Evolutionary conservation across 805 yeast genomes (phyloP).

Genomic region (Nakazawaea molendinolei): DNA sequence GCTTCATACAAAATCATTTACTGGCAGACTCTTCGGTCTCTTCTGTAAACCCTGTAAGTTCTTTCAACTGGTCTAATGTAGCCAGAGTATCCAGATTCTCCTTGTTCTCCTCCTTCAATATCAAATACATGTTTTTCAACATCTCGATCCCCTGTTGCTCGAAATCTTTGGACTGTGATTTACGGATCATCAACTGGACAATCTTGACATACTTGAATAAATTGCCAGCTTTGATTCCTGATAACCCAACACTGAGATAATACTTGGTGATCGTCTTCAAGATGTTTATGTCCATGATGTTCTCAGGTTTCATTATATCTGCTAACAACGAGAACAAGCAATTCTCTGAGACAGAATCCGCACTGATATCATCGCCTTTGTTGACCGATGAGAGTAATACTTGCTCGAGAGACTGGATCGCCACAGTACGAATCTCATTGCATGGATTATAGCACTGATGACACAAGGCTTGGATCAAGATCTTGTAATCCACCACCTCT

Average conservation of each 20-base stretch:
- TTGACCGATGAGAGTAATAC: constrained; percentile 37
- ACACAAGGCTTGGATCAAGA: constrained; percentile 75
- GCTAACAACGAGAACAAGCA: constrained; percentile 71
- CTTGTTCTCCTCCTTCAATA: constrained; percentile 17
- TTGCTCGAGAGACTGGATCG: constrained; percentile 54
- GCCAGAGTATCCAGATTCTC: constrained; percentile 18
- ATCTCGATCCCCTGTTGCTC: constrained; percentile 27
- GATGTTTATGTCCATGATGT: constrained; percentile 18
- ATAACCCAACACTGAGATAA: constrained; percentile 10
- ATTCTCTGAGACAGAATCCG: constrained; percentile 57
- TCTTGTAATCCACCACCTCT: constrained; percentile 33
- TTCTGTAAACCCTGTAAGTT: constrained; percentile 4
- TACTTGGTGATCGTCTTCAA: constrained; percentile 18
- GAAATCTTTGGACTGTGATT: constrained; percentile 15
- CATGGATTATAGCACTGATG: constrained; percentile 90
- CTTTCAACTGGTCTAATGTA: constrained; percentile 12
- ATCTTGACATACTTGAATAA: constrained; percentile 11
- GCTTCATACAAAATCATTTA: no score
- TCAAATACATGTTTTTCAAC: constrained; percentile 25
- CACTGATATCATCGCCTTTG: constrained; percentile 27
- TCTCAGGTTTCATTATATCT: constrained; percentile 59
- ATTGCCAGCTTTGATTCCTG: constrained; percentile 4
- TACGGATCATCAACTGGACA: constrained; percentile 12
- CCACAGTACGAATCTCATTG: constrained; percentile 62
- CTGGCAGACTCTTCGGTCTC: not conserved